phyloP scores from a whole-genome alignment of 2,329 filamentous ascomycete species.

The Penicillium sumatraense region DNA sequence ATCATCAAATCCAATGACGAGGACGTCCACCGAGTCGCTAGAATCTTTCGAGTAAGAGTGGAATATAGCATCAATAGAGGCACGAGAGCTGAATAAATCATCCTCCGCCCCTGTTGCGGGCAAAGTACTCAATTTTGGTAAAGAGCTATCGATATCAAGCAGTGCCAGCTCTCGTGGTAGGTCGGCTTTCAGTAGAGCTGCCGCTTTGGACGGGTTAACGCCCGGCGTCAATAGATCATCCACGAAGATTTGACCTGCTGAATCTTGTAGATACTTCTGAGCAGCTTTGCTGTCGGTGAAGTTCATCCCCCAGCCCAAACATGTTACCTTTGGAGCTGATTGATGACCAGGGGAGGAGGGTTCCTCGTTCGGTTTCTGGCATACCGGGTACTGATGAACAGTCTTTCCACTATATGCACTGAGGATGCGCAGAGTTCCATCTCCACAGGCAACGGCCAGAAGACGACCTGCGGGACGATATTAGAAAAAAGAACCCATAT shows the following conservation, averaged over 20 bases:
- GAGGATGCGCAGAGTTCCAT: conserved; percentile 76
- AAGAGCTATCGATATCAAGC: conserved; percentile 73
- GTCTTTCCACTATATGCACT: conserved; percentile 81
- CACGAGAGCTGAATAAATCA: conserved; percentile 70
- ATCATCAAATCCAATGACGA: conserved; percentile 73
- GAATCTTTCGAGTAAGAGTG: conserved; percentile 65
- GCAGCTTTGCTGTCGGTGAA: conserved; percentile 56
- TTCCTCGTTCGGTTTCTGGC: conserved; percentile 23
- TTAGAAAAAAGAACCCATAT: not conserved
- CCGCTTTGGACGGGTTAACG: conserved; percentile 40
- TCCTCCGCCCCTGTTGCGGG: conserved; percentile 68
- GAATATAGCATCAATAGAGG: conserved; percentile 72
- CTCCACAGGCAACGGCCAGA: conserved; percentile 81
- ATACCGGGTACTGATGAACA: conserved; percentile 67
- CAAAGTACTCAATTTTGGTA: conserved; percentile 76
- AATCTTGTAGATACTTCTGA: conserved; percentile 45
- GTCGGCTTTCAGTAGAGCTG: conserved; percentile 52
- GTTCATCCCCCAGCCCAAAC: conserved; percentile 60
- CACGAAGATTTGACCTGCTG: conserved; percentile 40
- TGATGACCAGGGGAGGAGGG: not conserved
- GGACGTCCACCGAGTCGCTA: conserved; percentile 76
- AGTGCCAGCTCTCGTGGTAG: conserved; percentile 75
- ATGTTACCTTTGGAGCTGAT: conserved; percentile 42
- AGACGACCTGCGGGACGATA: conserved; percentile 56
- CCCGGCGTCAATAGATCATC: conserved; percentile 49